Base-by-base conservation (phyloP, 2,329 filamentous ascomycete species). In the Epichloe sibirici region DNA sequence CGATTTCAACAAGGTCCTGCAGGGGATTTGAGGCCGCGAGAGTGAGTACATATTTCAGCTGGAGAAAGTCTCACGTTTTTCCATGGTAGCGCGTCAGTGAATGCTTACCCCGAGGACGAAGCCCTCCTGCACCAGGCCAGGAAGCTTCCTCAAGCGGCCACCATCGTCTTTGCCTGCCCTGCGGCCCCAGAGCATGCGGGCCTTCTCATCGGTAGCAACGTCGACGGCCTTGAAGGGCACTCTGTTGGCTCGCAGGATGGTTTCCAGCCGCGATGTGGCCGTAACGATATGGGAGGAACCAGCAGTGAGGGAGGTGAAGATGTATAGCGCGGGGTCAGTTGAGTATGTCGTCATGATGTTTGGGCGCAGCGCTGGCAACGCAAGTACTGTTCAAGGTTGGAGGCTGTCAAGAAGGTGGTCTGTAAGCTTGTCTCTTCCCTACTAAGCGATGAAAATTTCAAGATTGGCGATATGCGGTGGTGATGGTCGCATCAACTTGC, bases 271-370 rank as follows among this genome's bases (percentile, higher is more conserved):
- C 51, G 90, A 94, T 1, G 93, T 97, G 28, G 90, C 93, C 42
- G 93, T 97, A 64, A 97, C 84, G 67, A 97, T 95, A 69, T 96
- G 90, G 25, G 90, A 95, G 42, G 90, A 95, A 58, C 93, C 93
- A 54, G 93, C 88, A 21, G 93, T 97, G 52, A 98, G 78, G 51
- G 91, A 97, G 55, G 93, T 97, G 73, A 94, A 96, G 62, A 98
- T 86, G 74, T 93, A 98, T 57, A 98, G 82, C 31, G 84, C 76
- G 48, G 85, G 79, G 66, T 88, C 85, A 59, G 74, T 76, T 58
- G 74, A 74, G 65, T 73, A 78, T 51, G 74, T 70, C 46, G 67
- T 65, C 64, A 70, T 70, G 56, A 56, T 62, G 55, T 23, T 17
- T 37, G 28, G 28, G n/a, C 21, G 31, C 52, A 38, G 44, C 38